phyloP scores from a whole-genome alignment of 345 rosid species.

The Rhodamnia argentea region DNA sequence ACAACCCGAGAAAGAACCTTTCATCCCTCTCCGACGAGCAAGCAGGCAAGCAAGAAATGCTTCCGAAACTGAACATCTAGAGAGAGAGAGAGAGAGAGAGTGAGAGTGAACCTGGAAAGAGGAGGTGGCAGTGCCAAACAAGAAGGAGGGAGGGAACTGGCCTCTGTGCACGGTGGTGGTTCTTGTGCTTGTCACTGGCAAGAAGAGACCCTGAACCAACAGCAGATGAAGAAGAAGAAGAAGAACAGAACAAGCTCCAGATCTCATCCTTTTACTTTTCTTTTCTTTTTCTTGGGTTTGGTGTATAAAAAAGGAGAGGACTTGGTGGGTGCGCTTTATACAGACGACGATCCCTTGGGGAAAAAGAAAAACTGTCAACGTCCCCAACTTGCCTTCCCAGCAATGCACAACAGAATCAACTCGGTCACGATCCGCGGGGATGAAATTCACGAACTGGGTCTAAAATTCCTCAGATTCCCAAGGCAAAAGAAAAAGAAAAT shows the following conservation, averaged over 20 bases:
- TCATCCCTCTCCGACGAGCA: not conserved
- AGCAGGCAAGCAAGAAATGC: not conserved
- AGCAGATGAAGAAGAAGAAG: not conserved
- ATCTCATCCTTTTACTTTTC: no score
- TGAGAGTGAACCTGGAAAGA: conserved; percentile 6
- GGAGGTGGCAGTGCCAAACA: conserved; percentile 7
- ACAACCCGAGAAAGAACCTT: not conserved
- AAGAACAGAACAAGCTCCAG: not conserved
- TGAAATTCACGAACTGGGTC: not conserved
- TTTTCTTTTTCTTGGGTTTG: no score
- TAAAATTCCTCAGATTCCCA: not conserved
- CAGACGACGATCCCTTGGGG: not conserved
- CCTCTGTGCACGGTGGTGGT: not conserved
- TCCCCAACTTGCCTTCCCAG: not conserved
- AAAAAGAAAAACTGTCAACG: not conserved
- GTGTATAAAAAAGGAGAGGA: not conserved
- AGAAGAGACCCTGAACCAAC: not conserved
- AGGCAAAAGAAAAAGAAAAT: not conserved
- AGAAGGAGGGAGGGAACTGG: conserved; percentile 8
- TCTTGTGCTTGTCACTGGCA: not conserved
- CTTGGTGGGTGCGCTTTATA: not conserved
- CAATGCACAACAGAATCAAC: not conserved
- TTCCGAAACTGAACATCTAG: not conserved
- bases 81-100: not conserved
- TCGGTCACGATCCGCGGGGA: not conserved